Percentiles rank a stretch among this genome's conserved stretches.
Conservation (phyloP, 2,329 filamentous ascomycete species). For the Basipetospora chlamydospora region DNA sequence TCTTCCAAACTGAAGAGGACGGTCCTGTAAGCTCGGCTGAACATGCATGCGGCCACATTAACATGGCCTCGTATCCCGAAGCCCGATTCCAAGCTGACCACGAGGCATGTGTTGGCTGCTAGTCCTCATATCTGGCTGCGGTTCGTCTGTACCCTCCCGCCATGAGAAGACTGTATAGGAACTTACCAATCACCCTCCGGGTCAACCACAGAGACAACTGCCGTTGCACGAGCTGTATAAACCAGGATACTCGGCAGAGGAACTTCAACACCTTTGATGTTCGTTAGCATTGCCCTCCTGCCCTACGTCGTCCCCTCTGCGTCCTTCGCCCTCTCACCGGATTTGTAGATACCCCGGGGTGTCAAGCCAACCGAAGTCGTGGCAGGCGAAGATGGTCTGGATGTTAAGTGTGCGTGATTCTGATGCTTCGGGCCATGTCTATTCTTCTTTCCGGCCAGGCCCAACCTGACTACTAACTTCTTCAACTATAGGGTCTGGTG, state of each 20-base stretch:
- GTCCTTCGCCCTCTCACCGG: neutral
- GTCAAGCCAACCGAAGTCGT: conserved; percentile 16
- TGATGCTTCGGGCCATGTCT: too few species aligned
- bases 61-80: too few species aligned
- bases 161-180: conserved; percentile 1
- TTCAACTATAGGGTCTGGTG: conserved; percentile 49
- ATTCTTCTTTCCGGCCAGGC: neutral
- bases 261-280: conserved; percentile 27
- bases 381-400: conserved; percentile 15
- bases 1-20: conserved; percentile 1
- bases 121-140: conserved; percentile 16
- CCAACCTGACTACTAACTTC: conserved; percentile 4
- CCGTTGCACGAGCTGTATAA: conserved; percentile 25
- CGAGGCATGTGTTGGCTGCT: neutral
- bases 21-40: conserved; percentile 1
- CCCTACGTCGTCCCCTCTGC: neutral
- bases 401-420: conserved; percentile 21
- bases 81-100: neutral
- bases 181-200: neutral
- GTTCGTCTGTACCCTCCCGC: conserved; percentile 10
- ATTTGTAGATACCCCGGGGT: conserved; percentile 17
- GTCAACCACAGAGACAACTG: conserved; percentile 24
- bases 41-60: too few species aligned
- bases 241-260: conserved; percentile 26
- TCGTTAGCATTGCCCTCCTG: conserved; percentile 1